A percentile compares a stretch with the other conserved stretches of the same genome.
Conservation (phyloP, 73 alveolate genomes). For the Tetrahymena thermophila region DNA sequence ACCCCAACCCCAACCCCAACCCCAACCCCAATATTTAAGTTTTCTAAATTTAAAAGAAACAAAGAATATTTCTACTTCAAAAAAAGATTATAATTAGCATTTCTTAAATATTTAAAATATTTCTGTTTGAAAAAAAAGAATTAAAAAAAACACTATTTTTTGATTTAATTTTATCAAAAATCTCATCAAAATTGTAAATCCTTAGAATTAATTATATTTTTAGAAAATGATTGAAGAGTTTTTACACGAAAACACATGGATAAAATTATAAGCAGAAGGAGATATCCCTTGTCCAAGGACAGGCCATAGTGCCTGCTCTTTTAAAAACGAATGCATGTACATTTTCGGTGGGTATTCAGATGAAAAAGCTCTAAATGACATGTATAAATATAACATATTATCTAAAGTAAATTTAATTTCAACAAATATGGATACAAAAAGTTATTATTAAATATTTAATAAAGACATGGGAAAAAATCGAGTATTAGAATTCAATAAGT, state of each 20-base stretch:
- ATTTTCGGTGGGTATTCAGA: slow-evolving; percentile 30
- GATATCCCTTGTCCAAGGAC: slow-evolving; percentile 35
- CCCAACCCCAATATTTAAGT: not conserved
- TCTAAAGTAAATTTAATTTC: not conserved
- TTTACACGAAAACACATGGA: not conserved
- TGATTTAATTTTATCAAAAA: not conserved
- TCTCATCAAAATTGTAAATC: not conserved
- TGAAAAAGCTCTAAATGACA: slow-evolving; percentile 4
- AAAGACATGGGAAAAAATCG: not conserved
- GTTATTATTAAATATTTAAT: not conserved
- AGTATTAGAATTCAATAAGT: not conserved
- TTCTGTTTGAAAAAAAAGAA: not conserved
- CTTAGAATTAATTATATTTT: not conserved
- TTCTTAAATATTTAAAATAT: not conserved
- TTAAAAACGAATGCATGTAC: slow-evolving; percentile 1
- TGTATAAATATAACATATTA: slow-evolving; percentile 15
- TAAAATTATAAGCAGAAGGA: not conserved
- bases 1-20: slow-evolving; percentile 1
- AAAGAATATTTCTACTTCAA: not conserved
- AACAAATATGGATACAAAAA: not conserved
- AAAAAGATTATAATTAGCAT: not conserved
- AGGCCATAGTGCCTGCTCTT: slow-evolving; percentile 27
- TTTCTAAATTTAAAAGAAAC: not conserved
- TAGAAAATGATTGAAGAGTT: not conserved
- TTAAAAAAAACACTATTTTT: not conserved